Percentiles rank a stretch among this genome's conserved stretches.
phyloP scores from a whole-genome alignment of 192 early-diverging fungal genomes.

The Umbelopsis isabellina region DNA sequence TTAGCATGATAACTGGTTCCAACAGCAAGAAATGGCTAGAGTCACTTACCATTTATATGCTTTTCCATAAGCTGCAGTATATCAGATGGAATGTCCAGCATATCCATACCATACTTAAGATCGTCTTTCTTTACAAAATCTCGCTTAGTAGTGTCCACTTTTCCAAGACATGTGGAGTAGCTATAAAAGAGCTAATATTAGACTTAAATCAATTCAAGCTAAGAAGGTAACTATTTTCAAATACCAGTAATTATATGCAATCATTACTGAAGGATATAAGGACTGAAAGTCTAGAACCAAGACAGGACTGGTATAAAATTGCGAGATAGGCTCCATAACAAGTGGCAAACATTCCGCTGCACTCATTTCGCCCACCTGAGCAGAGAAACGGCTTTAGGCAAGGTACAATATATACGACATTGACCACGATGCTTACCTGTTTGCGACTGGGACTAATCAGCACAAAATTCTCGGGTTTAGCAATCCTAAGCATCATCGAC shows the following conservation, averaged over 20 bases:
- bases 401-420: not conserved
- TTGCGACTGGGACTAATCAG: constrained; percentile 74
- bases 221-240: not conserved
- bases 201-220: not conserved
- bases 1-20: not conserved
- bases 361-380: constrained; percentile 65
- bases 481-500: constrained; percentile 72
- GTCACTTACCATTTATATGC: constrained; percentile 60
- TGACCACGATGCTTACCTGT: constrained; percentile 42
- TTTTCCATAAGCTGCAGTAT: constrained; percentile 68
- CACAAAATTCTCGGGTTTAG: constrained; percentile 80
- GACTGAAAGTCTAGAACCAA: constrained; percentile 93
- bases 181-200: constrained; percentile 21
- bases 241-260: constrained; percentile 93
- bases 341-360: constrained; percentile 88
- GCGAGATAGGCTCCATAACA: constrained; percentile 84
- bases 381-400: not conserved
- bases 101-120: constrained; percentile 66
- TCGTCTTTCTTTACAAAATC: constrained; percentile 11
- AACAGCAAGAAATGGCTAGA: not conserved
- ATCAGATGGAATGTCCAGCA: constrained; percentile 61
- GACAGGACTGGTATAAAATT: constrained; percentile 84
- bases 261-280: constrained; percentile 94
- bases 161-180: constrained; percentile 89
- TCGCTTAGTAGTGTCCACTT: constrained; percentile 2